phyloP scores from a whole-genome alignment of 148 eudicot genomes.

The Camellia japonica region DNA sequence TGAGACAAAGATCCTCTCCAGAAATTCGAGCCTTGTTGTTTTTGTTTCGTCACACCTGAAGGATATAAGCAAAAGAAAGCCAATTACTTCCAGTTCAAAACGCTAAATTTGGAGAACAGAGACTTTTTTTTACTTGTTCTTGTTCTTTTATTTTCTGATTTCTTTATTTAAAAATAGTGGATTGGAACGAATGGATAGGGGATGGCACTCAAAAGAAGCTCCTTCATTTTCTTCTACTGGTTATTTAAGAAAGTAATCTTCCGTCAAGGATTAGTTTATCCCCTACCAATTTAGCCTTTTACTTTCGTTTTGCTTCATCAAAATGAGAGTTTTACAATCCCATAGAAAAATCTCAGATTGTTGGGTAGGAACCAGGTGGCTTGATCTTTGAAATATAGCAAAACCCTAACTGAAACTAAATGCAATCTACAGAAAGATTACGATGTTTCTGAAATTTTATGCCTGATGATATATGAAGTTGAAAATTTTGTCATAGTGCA shows the following conservation, averaged over 20 bases:
- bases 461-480: not conserved
- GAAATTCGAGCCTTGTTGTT: conserved; percentile 24
- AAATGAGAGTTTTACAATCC: not conserved
- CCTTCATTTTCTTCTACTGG: not conserved
- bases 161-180: not conserved
- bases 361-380: too few relatives aligned
- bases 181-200: not conserved
- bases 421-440: not conserved
- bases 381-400: too few relatives aligned
- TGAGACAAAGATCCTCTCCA: conserved; percentile 44
- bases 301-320: not conserved
- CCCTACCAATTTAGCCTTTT: not conserved
- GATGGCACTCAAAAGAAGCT: not conserved
- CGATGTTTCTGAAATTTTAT: not conserved
- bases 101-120: not conserved
- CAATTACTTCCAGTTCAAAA: not conserved
- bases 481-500: not conserved
- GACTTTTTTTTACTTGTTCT: not conserved
- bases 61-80: not conserved
- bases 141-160: not conserved
- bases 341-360: too few relatives aligned
- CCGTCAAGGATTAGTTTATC: not conserved
- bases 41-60: conserved; percentile 37
- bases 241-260: not conserved
- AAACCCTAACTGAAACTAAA: not conserved